Base-by-base conservation (phyloP, 495 filamentous ascomycete species). In the Talaromyces stipitatus region DNA sequence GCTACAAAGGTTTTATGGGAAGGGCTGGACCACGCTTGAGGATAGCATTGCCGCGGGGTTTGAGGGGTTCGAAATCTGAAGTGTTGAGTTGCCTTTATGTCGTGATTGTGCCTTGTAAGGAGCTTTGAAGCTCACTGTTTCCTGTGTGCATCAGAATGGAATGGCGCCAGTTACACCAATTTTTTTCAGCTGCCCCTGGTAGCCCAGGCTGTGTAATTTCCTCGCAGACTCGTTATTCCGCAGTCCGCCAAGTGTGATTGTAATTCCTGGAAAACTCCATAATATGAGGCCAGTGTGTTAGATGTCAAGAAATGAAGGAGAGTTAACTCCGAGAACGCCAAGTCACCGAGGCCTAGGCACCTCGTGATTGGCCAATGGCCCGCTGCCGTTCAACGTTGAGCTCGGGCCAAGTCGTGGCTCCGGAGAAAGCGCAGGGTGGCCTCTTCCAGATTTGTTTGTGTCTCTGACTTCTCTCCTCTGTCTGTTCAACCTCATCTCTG, bases 21-120 rank as follows among this genome's bases (percentile, higher is more conserved):
- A 57, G 5, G 59, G 62, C 1, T 67, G 53, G 53, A 65, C 54
- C 12, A 3, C 33, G 14, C 14, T 67, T 2, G 48, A 65, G 29
- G 58, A 55, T 12, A 57, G 54, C n/a, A 28, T 60, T 33, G 54
- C 46, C 4, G n/a, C 14, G n/a, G 52, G 58, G 3, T 50, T 60
- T 29, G 41, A 41, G 12, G 33, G 28, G 9, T 29, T 4, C 28
- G 9, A 29, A 4, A 29, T 29, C 28, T 29, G 28, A 29, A 29
- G 9, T 9, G 4, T 29, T 29, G 9, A 29, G 28, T 3, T 29
- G 12, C 9, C 12, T 32, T 10, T 11, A 32, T 10, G 30, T n/a
- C n/a, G n/a, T n/a, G n/a, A n/a, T n/a, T n/a, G n/a, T n/a, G n/a
- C n/a, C n/a, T n/a, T n/a, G n/a, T n/a, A n/a, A n/a, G 9, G 12